Base-by-base conservation (phyloP, 2,329 filamentous ascomycete species). In the Curvularia sp. region DNA sequence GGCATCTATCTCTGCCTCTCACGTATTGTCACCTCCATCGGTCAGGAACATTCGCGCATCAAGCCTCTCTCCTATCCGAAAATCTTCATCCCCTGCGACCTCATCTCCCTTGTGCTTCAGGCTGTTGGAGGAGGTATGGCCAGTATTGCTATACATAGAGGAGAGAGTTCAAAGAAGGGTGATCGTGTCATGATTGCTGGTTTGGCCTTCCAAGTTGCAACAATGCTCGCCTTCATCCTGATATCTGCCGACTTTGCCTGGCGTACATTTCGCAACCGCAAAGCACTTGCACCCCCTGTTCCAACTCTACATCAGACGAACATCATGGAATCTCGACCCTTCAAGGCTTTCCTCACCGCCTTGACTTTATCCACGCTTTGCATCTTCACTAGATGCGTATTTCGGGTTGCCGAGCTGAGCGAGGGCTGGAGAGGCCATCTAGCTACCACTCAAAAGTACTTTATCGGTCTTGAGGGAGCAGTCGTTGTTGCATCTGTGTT, bases 1-100 rank as follows among this genome's bases (percentile, higher is more conserved):
- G 86, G 86, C 57, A 86, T 90, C 69, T 91, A 90, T 72, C 82
- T 90, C 53, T 88, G 85, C 28, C 80, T 89, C 28, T 77, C 77
- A 1, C 74, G 74, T 43, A 77, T 78, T 56, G 77, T 80, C 55
- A 65, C 71, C 36, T 77, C 72, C 49, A 79, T 80, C 63, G 79
- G 72, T 32, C 54, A 69, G 10, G 60, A 75, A 42, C 75, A 78
- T 59, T 81, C 79, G 6, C 78, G 78, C 61, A 74, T 83, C 57
- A 73, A 70, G 23, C 80, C 82, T 0, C 69, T 65, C 5, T 74
- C 80, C 1, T 84, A 83, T 61, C 80, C 81, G 2, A 80, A 78
- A 61, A 79, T 84, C 51, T 84, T 84, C 71, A 80, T 84, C 55
- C 74, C 77, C 3, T 81, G 78, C 67, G 82, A 84, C 59, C 63